A percentile compares a stretch with the other conserved stretches of the same genome.
Conservation (phyloP, 2,329 filamentous ascomycete species). For the Stemphylium beticola region DNA sequence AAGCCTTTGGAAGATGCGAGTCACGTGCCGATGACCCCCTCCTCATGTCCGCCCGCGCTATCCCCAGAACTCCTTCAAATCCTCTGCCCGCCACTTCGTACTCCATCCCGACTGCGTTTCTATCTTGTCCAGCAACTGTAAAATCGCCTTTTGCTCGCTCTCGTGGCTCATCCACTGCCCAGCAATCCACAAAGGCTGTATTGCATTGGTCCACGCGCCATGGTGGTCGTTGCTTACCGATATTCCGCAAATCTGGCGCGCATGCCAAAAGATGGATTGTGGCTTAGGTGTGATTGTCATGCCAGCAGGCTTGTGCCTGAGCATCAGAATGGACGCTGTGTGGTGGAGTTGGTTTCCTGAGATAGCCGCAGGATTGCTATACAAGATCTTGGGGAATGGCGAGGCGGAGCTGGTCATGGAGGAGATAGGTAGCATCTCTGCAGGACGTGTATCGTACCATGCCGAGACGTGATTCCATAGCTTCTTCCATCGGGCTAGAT, state of each 20-base stretch:
- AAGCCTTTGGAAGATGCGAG: no score
- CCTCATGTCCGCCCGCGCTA: background rate
- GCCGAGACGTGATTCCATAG: constrained; percentile 43
- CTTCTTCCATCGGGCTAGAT: constrained; percentile 30
- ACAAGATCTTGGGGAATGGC: constrained; percentile 22
- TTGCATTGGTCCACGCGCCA: constrained; percentile 54
- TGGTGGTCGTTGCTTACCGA: constrained; percentile 54
- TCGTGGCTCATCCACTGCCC: constrained; percentile 56
- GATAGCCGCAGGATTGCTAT: constrained; percentile 23
- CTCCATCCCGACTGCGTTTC: constrained; percentile 62
- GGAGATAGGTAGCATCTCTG: constrained; percentile 19
- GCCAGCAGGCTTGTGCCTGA: constrained; percentile 30
- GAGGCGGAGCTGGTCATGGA: constrained; percentile 5
- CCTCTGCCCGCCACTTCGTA: constrained; percentile 60
- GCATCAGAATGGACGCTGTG: constrained; percentile 19
- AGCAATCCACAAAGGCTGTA: constrained; percentile 58
- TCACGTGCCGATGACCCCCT: no score
- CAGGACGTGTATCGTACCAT: constrained; percentile 42
- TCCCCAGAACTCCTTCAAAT: constrained; percentile 61
- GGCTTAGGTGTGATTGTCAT: constrained; percentile 22
- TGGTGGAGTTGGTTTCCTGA: constrained; percentile 27
- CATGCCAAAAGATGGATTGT: constrained; percentile 55
- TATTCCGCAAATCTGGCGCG: constrained; percentile 55
- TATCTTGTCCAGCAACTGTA: constrained; percentile 57
- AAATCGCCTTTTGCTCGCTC: constrained; percentile 54